These are phyloP conservation scores for Dalbergia cochinchinensis DNA, from an alignment of 306 rosid genomes.

Conservation along the genomic window DNA sequence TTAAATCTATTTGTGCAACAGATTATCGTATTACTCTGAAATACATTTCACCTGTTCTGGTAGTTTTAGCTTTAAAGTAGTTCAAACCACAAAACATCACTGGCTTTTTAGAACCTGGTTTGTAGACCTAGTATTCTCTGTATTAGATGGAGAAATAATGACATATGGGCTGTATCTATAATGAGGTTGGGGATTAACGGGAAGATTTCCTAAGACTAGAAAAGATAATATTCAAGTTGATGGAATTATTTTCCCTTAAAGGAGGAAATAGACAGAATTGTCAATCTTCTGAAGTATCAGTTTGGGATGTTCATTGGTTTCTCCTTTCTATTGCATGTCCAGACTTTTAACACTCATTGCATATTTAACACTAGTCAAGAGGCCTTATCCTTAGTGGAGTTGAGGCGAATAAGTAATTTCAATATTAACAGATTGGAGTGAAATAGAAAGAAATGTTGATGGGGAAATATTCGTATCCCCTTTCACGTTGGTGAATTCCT, in stretches of 20 bases:
- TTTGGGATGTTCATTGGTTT: background rate
- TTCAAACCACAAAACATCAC: slow-evolving; percentile 21
- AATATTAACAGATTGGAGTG: slow-evolving; percentile 23
- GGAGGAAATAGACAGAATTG: slow-evolving; percentile 27
- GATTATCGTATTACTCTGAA: background rate
- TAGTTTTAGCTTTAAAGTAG: slow-evolving; percentile 29
- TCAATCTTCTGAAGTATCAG: slow-evolving; percentile 17
- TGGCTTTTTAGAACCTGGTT: background rate
- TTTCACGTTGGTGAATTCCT: slow-evolving; percentile 31
- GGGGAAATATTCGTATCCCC: background rate
- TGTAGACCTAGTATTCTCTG: background rate
- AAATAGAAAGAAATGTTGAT: slow-evolving; percentile 26
- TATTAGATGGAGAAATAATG: slow-evolving; percentile 3
- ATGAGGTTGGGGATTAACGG: background rate
- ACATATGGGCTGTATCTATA: slow-evolving; percentile 10
- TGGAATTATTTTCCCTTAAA: slow-evolving; percentile 8
- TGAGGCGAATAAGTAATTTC: background rate
- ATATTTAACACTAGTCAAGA: slow-evolving; percentile 11
- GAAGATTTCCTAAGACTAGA: slow-evolving; percentile 4
- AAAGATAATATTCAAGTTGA: slow-evolving; percentile 22
- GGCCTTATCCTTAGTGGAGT: slow-evolving; percentile 19
- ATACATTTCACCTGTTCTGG: slow-evolving; percentile 16
- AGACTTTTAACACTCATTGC: background rate
- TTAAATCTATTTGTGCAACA: background rate
- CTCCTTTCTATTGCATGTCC: slow-evolving; percentile 12